Base-by-base conservation (phyloP, 2,329 filamentous ascomycete genomes). In the Ophidiomyces ophidiicola region DNA sequence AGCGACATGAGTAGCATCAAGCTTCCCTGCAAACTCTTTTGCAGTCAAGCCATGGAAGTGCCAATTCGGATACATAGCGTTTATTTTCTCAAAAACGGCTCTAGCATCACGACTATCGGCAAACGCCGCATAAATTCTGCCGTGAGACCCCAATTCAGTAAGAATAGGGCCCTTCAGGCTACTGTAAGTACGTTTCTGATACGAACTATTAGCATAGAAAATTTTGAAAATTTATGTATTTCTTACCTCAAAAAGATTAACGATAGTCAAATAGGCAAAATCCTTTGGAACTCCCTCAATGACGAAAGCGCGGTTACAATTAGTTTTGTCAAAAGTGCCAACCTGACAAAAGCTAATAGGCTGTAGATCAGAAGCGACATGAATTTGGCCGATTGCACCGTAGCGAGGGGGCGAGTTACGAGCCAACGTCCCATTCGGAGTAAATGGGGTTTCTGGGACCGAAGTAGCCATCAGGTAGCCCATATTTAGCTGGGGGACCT, bases 101-200 rank as follows among this genome's bases (percentile, higher is more conserved):
- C 64, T 69, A 5, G 76, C 67, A 53, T 80, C 75, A 35, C 72
- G 67, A 35, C 78, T 69, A 48, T 81, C 76, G 5, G 66, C 59
- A 48, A 80, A 78, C 3, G 67, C 68, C 17, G 77, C 57, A 42
- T 68, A 71, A 20, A 75, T 63, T 34, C 61, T 66, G 3, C 66
- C 63, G 31, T 50, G 50, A 32, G 53, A 50, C 34, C 46, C 48
- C 18, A 65, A 46, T 21, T 60, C 55, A 18, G 50, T 53, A 25
- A 62, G 51, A 32, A 61, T 53, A 40, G 63, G 57, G 11, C 57
- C 53, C 42, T 56, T 58, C 32, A 64, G 48, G n/a, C 60, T 51
- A 37, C 41, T 56, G 53, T 56, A 59, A 43, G 57, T 54, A 33
- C 49, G 54, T 18, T 57, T 56, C 55, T 56, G 35, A 42, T 23